Evolutionary conservation across 169 alveolate species (phyloP).

Genomic region (Plasmodium coatneyi): DNA sequence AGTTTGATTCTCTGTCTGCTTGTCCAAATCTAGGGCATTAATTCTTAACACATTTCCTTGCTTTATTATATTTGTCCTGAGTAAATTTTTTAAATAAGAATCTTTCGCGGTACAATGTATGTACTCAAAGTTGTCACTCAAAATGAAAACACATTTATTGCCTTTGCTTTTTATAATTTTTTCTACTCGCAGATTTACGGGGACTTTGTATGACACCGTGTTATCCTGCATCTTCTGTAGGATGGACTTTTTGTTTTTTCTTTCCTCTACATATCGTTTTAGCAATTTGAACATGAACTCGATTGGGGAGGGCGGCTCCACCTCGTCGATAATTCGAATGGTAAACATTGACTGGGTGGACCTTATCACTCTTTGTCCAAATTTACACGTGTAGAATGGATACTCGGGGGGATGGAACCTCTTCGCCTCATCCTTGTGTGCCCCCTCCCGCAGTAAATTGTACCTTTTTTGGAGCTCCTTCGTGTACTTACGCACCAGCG

Average conservation of each 20-base stretch:
- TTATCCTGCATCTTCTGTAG: slow-evolving; percentile 58
- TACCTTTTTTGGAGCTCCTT: slow-evolving; percentile 35
- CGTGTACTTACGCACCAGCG: slow-evolving; percentile 50
- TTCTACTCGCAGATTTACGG: slow-evolving; percentile 63
- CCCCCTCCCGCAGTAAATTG: background rate
- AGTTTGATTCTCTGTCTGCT: slow-evolving; percentile 12
- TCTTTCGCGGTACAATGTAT: slow-evolving; percentile 47
- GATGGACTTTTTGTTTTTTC: slow-evolving; percentile 44
- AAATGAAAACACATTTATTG: slow-evolving; percentile 15
- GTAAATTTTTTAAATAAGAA: slow-evolving; percentile 15
- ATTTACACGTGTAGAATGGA: background rate
- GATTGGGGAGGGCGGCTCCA: slow-evolving; percentile 59
- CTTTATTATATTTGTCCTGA: slow-evolving; percentile 29
- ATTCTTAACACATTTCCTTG: slow-evolving; percentile 50
- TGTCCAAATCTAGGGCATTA: slow-evolving; percentile 28
- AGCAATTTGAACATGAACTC: slow-evolving; percentile 55
- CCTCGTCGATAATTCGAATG: slow-evolving; percentile 45
- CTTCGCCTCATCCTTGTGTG: background rate
- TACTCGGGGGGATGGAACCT: background rate
- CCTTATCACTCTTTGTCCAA: background rate
- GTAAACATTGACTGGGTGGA: background rate
- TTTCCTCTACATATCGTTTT: slow-evolving; percentile 60
- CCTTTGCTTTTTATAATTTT: slow-evolving; percentile 12
- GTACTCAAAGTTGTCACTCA: slow-evolving; percentile 73
- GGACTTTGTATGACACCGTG: slow-evolving; percentile 5